Percentiles rank a stretch among this genome's conserved stretches.
Evolutionary conservation across 257 asterid genomes (phyloP).

Genomic region (Plantago ovata): DNA sequence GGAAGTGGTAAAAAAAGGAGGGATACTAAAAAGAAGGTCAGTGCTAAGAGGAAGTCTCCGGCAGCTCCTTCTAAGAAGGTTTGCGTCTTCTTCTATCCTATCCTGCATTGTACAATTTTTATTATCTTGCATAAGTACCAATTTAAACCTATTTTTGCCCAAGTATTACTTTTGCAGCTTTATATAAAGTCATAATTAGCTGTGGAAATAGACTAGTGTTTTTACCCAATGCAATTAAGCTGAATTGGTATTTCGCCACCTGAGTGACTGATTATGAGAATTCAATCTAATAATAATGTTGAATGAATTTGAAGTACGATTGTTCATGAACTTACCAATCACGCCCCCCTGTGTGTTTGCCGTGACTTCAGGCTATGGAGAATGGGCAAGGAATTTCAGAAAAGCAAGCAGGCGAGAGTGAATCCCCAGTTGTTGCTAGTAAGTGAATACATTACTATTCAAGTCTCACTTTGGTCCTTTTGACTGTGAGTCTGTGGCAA

Average conservation of each 20-base stretch:
- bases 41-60: slow-evolving; percentile 32
- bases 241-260: too few species aligned
- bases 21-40: slow-evolving; percentile 33
- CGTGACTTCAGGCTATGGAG: slow-evolving; percentile 40
- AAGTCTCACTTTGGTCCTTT: slow-evolving; percentile 10
- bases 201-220: too few species aligned
- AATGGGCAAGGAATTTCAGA: slow-evolving; percentile 37
- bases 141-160: too few species aligned
- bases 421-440: slow-evolving; percentile 43
- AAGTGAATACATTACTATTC: slow-evolving; percentile 32
- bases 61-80: slow-evolving; percentile 53
- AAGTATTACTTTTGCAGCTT: too few species aligned
- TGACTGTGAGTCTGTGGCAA: not conserved
- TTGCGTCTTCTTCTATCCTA: slow-evolving; percentile 7
- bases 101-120: slow-evolving; percentile 12
- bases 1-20: slow-evolving; percentile 34
- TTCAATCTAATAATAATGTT: not conserved
- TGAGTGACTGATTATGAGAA: not conserved
- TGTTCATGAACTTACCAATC: slow-evolving; percentile 5
- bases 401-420: slow-evolving; percentile 36
- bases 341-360: slow-evolving; percentile 5
- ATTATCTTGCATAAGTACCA: not conserved
- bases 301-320: not conserved
- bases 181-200: too few species aligned
- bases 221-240: too few species aligned